These are phyloP conservation scores for Leccinum subfulvum DNA, from an alignment of 1,284 basidiomycete species.

Conservation along the genomic window DNA sequence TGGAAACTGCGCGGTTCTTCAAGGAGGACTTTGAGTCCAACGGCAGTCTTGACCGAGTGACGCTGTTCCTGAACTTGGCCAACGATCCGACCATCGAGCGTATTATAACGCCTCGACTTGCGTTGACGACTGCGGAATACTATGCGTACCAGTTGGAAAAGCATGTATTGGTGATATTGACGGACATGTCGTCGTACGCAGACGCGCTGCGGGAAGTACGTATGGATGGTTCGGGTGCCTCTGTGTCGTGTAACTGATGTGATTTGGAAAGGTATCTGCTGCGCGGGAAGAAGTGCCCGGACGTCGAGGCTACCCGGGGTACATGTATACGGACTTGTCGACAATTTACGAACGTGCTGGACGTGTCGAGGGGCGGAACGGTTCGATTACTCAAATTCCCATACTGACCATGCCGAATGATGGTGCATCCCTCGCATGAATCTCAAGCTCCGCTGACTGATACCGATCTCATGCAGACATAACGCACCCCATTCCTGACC, in stretches of 20 bases:
- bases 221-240: conserved; percentile 18
- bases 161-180: conserved; percentile 98
- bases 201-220: conserved; percentile 93
- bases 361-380: conserved; percentile 96
- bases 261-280: conserved; percentile 75
- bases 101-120: conserved; percentile 98
- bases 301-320: conserved; percentile 98
- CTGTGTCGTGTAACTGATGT: conserved; percentile 19
- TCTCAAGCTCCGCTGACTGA: conserved; percentile 27
- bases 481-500: conserved; percentile 99
- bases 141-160: conserved; percentile 99
- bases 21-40: conserved; percentile 99
- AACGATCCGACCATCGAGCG: conserved; percentile 99
- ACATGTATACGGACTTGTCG: conserved; percentile 99
- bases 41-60: conserved; percentile 96
- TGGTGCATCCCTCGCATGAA: conserved; percentile 49
- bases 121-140: conserved; percentile 98
- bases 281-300: conserved; percentile 99
- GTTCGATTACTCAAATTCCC: conserved; percentile 99
- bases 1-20: conserved; percentile 99
- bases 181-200: conserved; percentile 98
- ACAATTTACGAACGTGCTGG: conserved; percentile 99
- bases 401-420: conserved; percentile 99
- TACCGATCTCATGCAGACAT: conserved; percentile 68
- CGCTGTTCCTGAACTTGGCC: conserved; percentile 97